Percentiles rank a stretch among this genome's conserved stretches.
Evolutionary conservation across 257 asterid species (phyloP).

Genomic region (Nicotiana benthamiana): DNA sequence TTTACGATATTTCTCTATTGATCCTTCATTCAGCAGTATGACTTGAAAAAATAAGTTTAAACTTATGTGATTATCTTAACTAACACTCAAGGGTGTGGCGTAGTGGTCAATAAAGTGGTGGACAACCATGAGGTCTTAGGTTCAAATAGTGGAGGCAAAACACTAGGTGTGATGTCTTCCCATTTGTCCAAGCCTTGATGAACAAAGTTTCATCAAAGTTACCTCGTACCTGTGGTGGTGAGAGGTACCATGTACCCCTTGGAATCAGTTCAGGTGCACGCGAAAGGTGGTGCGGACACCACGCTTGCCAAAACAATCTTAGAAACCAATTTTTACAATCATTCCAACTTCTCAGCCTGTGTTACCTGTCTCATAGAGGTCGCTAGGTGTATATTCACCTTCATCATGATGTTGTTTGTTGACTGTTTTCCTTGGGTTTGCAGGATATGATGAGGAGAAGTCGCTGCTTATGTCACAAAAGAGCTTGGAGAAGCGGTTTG

Average conservation of each 20-base stretch:
- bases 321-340: not conserved
- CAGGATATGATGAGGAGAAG: slow-evolving; percentile 90
- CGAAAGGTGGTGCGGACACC: too few relatives aligned
- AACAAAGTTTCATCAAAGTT: too few relatives aligned
- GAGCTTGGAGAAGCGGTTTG: slow-evolving; percentile 91
- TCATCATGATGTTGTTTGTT: not conserved
- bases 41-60: not conserved
- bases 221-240: too few relatives aligned
- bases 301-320: too few relatives aligned
- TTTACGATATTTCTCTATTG: not conserved
- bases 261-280: too few relatives aligned
- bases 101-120: too few relatives aligned
- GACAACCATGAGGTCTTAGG: too few relatives aligned
- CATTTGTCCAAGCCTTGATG: too few relatives aligned
- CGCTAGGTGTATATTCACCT: not conserved
- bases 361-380: not conserved
- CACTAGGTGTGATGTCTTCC: too few relatives aligned
- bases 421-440: slow-evolving; percentile 11
- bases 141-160: too few relatives aligned
- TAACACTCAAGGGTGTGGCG: not conserved
- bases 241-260: too few relatives aligned
- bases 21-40: not conserved
- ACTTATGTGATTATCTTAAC: not conserved
- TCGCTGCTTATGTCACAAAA: slow-evolving; percentile 88
- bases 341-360: not conserved